Evolutionary conservation across 495 filamentous ascomycete species (phyloP), one percentile per base, ranked within the genome.

Genomic region (Penicillium manginii): DNA sequence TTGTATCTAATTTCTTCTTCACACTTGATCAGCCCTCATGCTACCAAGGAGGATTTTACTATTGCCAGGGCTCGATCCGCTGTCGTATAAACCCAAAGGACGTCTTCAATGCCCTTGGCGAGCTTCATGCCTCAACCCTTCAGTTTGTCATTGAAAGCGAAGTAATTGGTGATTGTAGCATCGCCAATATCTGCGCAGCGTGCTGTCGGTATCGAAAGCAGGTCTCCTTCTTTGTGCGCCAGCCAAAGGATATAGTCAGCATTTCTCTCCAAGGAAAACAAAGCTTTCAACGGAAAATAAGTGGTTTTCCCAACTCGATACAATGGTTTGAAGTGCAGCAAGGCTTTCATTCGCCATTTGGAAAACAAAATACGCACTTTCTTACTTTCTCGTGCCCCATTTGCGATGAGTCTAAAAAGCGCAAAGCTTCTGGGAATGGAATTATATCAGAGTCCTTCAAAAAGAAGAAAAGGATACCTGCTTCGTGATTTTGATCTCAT

Each of bases 291-390:
- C 42, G 62, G 26, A 64, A 53, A 33, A 62, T 67, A 40, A 67
- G 64, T 39, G 62, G 64, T n/a, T 67, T 67, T 50, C 61, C 64
- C 4, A 59, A 64, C 52, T 61, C 19, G n/a, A 55, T 64, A 58
- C n/a, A 33, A 22, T 67, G 62, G 61, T 67, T 67, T 31, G 37
- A 54, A 19, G 19, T 12, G 19, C 58, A 67, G 35, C 53, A 67
- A 52, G 54, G 58, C 9, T 39, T 67, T 23, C 26, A 67, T 42
- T 39, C 17, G 32, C 32, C 50, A 21, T 52, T 52, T 7, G 31
- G 31, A 33, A 33, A 33, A 33, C 31, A 5, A 33, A 11, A 33
- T 11, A 33, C 31, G 11, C 5, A 33, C 31, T 11, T 11, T 33
- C 5, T 33, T 4, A 11, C 5, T 11, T 33, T 33, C 5, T 11